Base-by-base conservation (phyloP, 805 yeast genomes). In the Metschnikowia anglica region DNA sequence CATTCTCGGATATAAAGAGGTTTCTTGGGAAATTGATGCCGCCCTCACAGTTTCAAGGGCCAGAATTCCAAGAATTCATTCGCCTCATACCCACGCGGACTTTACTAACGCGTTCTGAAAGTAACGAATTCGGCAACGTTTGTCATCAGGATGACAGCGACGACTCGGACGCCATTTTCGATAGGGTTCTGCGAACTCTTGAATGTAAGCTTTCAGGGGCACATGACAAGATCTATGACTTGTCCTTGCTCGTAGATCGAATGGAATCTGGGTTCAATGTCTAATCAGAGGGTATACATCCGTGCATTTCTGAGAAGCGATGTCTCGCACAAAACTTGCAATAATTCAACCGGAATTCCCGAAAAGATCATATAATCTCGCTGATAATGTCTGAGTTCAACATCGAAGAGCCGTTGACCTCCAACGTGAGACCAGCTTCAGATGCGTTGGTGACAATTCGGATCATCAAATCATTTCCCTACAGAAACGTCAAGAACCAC, bases 391-490 rank as follows among this genome's bases (percentile, higher is more conserved):
- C 41, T 18, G 23, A 21, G 6, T 44, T 34, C 34, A 39, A 36
- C 21, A 39, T 32, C 7, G 45, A 45, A 6, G 56, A 54, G 56
- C 96, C 96, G 0, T 66, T 88, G 43, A 87, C 95, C 0, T 85
- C 95, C 1, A 80, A 81, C 13, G 83, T 80, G 10, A 78, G 87
- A 46, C 96, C 93, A 11, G 76, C 74, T 19, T 71, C 81, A 3
- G 82, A 80, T 59, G 82, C 96, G 0, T 79, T 88, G 11, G 64
- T 93, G 31, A 93, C 99, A 0, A 74, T 93, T 5, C 77, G 99
- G 45, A 77, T 93, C 17, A 79, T 93, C 57, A 91, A 91, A 60
- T 88, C 97, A 1, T 93, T 93, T 61, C 91, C 93, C 18, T 88
- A 85, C 66, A 76, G 97, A 66, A 89, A 91, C 55, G 90, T 88